Evolutionary conservation across 163 green algal genomes (phyloP), one percentile per base, ranked within the genome.

Genomic region (Scenedesmus sp.): DNA sequence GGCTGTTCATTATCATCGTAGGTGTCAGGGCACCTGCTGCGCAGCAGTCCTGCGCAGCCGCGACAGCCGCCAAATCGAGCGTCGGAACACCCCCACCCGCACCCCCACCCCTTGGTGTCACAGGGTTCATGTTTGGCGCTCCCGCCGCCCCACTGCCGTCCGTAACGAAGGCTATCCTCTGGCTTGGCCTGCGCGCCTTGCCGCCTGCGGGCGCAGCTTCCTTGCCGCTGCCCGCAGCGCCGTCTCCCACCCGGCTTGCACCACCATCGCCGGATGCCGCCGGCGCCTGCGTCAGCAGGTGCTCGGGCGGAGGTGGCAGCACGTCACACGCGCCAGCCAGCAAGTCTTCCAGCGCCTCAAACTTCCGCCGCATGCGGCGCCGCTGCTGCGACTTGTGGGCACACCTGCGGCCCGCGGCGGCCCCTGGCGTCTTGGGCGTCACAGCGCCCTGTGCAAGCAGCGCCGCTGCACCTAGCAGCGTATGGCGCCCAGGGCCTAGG

Each of bases 271-370:
- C 70, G 68, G 22, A 20, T 18, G 59, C 59, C 24, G 88, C 61
- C 43, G 88, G 88, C 15, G 88, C 80, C 65, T 88, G 88, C 5
- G 88, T 83, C 44, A 88, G 88, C 56, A 92, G 51, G 37, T 84
- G 12, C 80, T 92, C 88, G 6, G 88, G 88, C 2, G 88, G 78
- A 9, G 79, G 88, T 9, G 65, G 81, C 40, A 92, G 46, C 15
- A 42, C 37, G 37, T 84, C 88, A n/a, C 43, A 46, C 26, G n/a
- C 37, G 1, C 68, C 76, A 22, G 59, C 43, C 43, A 92, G 51
- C 42, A 88, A 49, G 7, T 72, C 44, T 46, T 83, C 79, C 59
- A 92, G 40, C 10, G 88, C 88, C 26, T 92, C 88, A 82, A 88
- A 92, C 59, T 88, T 88, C 9, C 80, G 24, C 1, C 88, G 43